Conservation (phyloP, 2,329 filamentous ascomycete genomes). For the Trichoderma cornu-damae region DNA sequence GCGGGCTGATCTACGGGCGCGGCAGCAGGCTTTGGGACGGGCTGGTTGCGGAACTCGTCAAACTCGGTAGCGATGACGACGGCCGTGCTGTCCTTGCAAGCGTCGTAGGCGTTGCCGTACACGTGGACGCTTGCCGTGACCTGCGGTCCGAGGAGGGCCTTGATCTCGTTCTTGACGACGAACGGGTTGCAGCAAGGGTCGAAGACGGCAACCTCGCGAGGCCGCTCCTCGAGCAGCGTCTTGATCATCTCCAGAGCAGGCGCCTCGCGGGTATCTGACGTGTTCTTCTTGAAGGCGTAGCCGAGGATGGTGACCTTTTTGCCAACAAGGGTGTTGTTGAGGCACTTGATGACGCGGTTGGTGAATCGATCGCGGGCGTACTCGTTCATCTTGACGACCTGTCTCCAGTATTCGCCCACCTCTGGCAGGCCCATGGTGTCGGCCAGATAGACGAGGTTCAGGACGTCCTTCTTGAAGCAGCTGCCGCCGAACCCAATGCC, state of each 20-base stretch:
- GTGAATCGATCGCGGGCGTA: constrained; percentile 67
- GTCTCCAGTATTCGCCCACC: constrained; percentile 69
- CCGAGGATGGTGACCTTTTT: constrained; percentile 71
- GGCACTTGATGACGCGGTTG: constrained; percentile 57
- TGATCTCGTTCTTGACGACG: constrained; percentile 48
- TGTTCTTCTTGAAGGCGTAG: constrained; percentile 77
- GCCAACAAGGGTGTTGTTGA: constrained; percentile 62
- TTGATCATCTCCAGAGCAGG: constrained; percentile 64
- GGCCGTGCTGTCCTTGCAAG: constrained; percentile 46
- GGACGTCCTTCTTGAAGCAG: constrained; percentile 77
- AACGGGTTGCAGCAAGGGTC: constrained; percentile 58
- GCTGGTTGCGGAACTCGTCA: constrained; percentile 49
- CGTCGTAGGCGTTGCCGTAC: constrained; percentile 45
- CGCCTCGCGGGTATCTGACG: constrained; percentile 67
- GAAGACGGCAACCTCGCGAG: constrained; percentile 60
- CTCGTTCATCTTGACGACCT: constrained; percentile 71
- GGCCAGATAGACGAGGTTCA: constrained; percentile 68
- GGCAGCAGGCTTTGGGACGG: constrained; percentile 31
- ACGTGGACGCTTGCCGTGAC: constrained; percentile 43
- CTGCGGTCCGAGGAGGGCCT: constrained; percentile 37
- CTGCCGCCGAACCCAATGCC: constrained; percentile 74
- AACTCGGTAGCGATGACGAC: constrained; percentile 53
- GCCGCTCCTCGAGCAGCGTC: constrained; percentile 58
- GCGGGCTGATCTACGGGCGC: constrained; percentile 25
- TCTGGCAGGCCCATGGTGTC: constrained; percentile 64